Percentiles rank a stretch among this genome's conserved stretches.
Evolutionary conservation across 495 filamentous ascomycete genomes (phyloP).

Genomic region (Penicillium argentinense): DNA sequence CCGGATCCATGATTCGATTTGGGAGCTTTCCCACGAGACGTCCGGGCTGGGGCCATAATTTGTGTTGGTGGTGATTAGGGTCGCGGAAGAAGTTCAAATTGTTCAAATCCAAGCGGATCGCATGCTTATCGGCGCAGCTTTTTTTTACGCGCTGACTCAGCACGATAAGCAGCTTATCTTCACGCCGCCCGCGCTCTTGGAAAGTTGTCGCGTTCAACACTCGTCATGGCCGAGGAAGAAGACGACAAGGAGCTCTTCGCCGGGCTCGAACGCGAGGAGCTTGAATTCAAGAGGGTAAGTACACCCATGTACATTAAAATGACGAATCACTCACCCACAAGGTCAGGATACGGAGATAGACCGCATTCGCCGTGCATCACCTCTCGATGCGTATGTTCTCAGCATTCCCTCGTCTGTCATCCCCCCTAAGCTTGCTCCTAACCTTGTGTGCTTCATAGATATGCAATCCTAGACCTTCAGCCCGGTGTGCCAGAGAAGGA

Average conservation of each 20-base stretch:
- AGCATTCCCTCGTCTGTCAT: neutral
- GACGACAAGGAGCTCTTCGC: conserved; percentile 79
- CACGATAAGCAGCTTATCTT: conserved; percentile 34
- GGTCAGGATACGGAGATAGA: conserved; percentile 90
- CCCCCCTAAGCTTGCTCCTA: neutral
- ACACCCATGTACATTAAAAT: neutral
- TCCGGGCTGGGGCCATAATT: conserved; percentile 34
- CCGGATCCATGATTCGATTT: conserved; percentile 26
- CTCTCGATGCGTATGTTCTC: conserved; percentile 74
- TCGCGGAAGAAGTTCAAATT: conserved; percentile 8
- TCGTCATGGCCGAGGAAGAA: conserved; percentile 47
- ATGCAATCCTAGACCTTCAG: conserved; percentile 93
- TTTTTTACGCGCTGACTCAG: conserved; percentile 39
- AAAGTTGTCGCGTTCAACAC: neutral
- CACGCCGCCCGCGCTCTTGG: neutral
- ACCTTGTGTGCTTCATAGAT: conserved; percentile 47
- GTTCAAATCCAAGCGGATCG: conserved; percentile 22
- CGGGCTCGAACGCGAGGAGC: conserved; percentile 79
- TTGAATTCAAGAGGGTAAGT: conserved; percentile 83
- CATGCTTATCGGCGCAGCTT: conserved; percentile 22
- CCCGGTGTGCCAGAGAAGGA: conserved; percentile 94
- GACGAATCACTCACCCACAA: neutral
- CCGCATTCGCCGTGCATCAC: conserved; percentile 87
- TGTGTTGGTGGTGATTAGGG: neutral
- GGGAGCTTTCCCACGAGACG: conserved; percentile 23